Evolutionary conservation across 2,329 filamentous ascomycete species (phyloP), one percentile per base, ranked within the genome.

Genomic region (Thielaviopsis punctulata): DNA sequence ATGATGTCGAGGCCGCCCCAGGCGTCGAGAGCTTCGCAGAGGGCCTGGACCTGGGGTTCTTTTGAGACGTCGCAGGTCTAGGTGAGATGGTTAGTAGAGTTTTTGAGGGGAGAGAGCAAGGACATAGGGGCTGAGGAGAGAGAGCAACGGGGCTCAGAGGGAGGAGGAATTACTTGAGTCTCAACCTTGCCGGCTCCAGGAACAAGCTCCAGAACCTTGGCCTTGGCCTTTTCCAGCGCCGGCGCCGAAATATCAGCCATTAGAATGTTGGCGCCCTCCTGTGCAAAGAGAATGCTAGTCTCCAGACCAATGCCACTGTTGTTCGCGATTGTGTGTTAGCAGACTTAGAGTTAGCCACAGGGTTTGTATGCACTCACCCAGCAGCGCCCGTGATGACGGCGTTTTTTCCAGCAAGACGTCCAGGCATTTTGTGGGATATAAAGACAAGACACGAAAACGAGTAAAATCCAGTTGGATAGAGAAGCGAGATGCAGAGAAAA

Each of bases 1-100:
- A 95, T 86, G 63, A 95, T 73, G 65, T 95, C 89, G 2, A 92
- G 68, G 45, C 89, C 89, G 62, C 89, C 89, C 84, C 86, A 93
- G 53, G 77, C 64, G 66, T 95, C 89, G 54, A 90, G 69, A 9
- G 76, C 69, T 59, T 85, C 82, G 50, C 95, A 73, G 64, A 84
- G 79, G 52, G 80, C 78, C 62, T 87, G 70, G 27, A 95, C 80
- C 53, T 92, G 77, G 56, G 75, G 67, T 65, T 95, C 89, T 62
- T 88, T 89, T 64, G 86, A 88, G 52, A 95, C 89, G 63, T 95
- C 88, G 67, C 79, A 67, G 62, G 59, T 46, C 59, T 61, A 43
- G 4, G 45, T 13, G 21, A 30, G 15, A 8, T 24, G 13, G 39
- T 39, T 23, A 23, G 36, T 48, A 9, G n/a, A 19, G 33, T 41